A percentile compares a stretch with the other conserved stretches of the same genome.
Evolutionary conservation across 768 basidiomycete species (phyloP).

Genomic region (Omphalotus guepiniiformis): DNA sequence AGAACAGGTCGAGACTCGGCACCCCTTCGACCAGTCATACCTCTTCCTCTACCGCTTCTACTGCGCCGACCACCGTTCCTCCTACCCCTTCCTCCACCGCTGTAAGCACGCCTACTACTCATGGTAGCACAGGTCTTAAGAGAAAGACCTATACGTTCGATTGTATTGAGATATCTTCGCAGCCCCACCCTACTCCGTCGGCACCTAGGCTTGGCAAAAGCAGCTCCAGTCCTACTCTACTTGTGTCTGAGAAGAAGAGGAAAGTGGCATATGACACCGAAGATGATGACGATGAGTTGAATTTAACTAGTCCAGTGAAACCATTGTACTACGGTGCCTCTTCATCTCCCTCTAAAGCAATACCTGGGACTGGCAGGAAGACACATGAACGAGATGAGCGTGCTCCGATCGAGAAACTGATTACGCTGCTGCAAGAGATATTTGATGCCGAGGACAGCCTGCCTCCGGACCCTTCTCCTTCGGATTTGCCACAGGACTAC

Average conservation of each 20-base stretch:
- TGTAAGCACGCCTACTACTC: slow-evolving; percentile 11
- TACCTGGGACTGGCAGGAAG: slow-evolving; percentile 12
- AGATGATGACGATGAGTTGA: slow-evolving; percentile 6
- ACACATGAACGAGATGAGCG: slow-evolving; percentile 77
- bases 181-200: slow-evolving; percentile 41
- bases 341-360: neutral
- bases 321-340: slow-evolving; percentile 1
- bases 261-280: neutral
- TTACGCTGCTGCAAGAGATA: slow-evolving; percentile 74
- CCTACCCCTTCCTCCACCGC: slow-evolving; percentile 23
- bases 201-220: slow-evolving; percentile 30
- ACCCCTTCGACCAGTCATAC: slow-evolving; percentile 4
- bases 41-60: slow-evolving; percentile 14
- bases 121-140: neutral
- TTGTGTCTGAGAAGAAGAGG: slow-evolving; percentile 21
- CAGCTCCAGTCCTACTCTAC: slow-evolving; percentile 26
- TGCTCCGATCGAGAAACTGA: slow-evolving; percentile 74
- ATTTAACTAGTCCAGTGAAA: slow-evolving; percentile 10
- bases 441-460: slow-evolving; percentile 78
- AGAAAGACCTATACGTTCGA: slow-evolving; percentile 32
- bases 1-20: slow-evolving; percentile 1
- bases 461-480: slow-evolving; percentile 47
- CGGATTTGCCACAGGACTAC: slow-evolving; percentile 52
- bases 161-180: slow-evolving; percentile 44
- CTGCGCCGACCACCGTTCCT: slow-evolving; percentile 17